Evolutionary conservation across 768 basidiomycete genomes (phyloP), one percentile per base, ranked within the genome.

Genomic region (Grammothele lineata): DNA sequence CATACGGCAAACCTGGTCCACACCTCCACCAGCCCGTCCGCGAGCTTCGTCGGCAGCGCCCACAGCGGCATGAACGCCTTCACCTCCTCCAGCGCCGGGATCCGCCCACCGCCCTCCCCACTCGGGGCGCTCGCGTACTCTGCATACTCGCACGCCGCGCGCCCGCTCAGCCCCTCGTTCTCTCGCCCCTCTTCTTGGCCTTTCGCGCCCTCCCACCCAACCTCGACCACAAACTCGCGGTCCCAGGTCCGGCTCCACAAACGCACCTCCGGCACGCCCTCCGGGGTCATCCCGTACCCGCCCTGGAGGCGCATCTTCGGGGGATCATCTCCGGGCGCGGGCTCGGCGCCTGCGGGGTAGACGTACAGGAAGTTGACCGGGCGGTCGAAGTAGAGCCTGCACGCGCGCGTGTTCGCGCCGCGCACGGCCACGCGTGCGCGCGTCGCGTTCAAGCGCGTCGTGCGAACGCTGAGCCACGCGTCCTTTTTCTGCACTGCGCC

Each of bases 31-130:
- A 87, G 60, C 1, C 77, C 83, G 50, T 78, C 74, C 3, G 67
- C 62, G 43, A 61, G 53, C 66, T 85, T 85, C 5, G 76, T 76
- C 37, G 76, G 75, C n/a, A 71, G 70, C 9, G 75, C 80, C 86
- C 87, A 89, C 37, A 73, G 66, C 17, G 87, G 87, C 48, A 87
- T 61, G 61, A 83, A 85, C 6, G 62, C 58, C 6, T 86, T 58
- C 22, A 77, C 73, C 58, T 89, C 86, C 59, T 87, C 84, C 37
- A 78, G 69, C 3, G 85, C 85, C 4, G 86, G 85, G 17, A 88
- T 85, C 65, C 69, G 75, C 24, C 64, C 72, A 17, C 57, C 49
- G 19, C 39, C 47, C 33, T 19, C 18, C 1, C 50, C 54, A 21
- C 57, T 50, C 5, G 53, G 36, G 17, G 61, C 80, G 55, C 76